Percentiles rank a stretch among this genome's conserved stretches.
Conservation (phyloP, 192 early-diverging fungal species). For the Linnemannia hyalina region DNA sequence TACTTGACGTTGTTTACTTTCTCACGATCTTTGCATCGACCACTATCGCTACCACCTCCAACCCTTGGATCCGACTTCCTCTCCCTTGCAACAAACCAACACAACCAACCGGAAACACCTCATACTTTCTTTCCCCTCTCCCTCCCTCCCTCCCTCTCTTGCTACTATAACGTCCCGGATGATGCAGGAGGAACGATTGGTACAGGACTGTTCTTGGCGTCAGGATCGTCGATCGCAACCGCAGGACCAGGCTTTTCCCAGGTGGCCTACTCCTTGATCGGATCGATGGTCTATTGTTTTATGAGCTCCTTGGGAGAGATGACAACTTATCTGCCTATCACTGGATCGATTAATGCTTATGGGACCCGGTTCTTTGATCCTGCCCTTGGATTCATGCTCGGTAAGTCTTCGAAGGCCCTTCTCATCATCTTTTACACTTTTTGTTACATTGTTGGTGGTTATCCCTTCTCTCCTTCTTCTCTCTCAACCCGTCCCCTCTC, state of each 20-base stretch:
- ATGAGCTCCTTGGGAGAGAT: conserved; percentile 88
- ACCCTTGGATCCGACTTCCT: neutral
- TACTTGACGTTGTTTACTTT: neutral
- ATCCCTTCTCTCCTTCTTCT: neutral
- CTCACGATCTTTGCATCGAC: neutral
- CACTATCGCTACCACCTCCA: neutral
- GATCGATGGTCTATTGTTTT: conserved; percentile 78
- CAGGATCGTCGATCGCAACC: conserved; percentile 75
- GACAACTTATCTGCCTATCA: conserved; percentile 85
- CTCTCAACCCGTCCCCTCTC: neutral
- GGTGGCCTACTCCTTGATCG: conserved; percentile 77
- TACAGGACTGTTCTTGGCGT: conserved; percentile 90
- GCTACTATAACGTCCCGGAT: neutral
- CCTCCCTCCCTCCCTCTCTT: conserved; percentile 43
- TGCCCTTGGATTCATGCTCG: conserved; percentile 77
- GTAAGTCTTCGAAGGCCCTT: conserved; percentile 59
- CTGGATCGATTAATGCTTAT: conserved; percentile 85
- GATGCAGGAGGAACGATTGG: conserved; percentile 77
- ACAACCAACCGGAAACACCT: neutral
- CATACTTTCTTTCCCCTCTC: neutral
- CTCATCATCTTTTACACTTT: neutral
- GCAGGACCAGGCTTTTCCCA: conserved; percentile 85
- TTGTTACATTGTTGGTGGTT: no score
- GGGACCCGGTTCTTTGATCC: conserved; percentile 88
- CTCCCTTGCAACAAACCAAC: neutral